Conservation (phyloP, 1,284 basidiomycete species). For the Tetrapyrgos nigripes region DNA sequence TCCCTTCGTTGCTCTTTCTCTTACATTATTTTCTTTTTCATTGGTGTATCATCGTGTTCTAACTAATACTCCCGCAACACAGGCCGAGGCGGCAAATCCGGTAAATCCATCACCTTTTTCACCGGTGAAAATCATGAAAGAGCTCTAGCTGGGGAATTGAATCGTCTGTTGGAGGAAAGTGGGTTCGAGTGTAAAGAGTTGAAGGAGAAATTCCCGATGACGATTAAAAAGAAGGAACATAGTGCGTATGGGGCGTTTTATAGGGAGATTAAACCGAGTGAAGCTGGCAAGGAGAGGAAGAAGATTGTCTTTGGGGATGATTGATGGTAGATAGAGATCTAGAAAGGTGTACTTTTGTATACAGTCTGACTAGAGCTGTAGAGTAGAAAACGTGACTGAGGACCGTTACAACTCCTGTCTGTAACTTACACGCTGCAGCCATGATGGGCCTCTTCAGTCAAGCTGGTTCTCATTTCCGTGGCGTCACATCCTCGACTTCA, state of each 20-base stretch:
- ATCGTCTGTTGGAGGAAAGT: slow-evolving; percentile 89
- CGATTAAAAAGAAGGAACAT: slow-evolving; percentile 96
- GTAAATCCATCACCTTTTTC: slow-evolving; percentile 97
- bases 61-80: too few relatives aligned
- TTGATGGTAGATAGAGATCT: background rate
- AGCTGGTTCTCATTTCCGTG: slow-evolving; percentile 66
- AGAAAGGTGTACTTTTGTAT: too few relatives aligned
- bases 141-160: slow-evolving; percentile 93
- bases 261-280: slow-evolving; percentile 79
- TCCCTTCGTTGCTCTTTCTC: too few relatives aligned
- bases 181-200: slow-evolving; percentile 77
- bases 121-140: slow-evolving; percentile 88
- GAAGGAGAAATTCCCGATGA: slow-evolving; percentile 92
- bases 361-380: too few relatives aligned
- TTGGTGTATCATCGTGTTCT: too few relatives aligned
- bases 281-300: slow-evolving; percentile 76
- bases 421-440: slow-evolving; percentile 7
- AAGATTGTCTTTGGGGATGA: slow-evolving; percentile 78
- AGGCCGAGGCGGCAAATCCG: slow-evolving; percentile 92
- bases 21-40: too few relatives aligned
- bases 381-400: background rate
- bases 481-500: slow-evolving; percentile 29
- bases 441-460: slow-evolving; percentile 84
- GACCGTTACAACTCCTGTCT: background rate
- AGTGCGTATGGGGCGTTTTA: slow-evolving; percentile 87